These are phyloP conservation scores for Zalaria obscura DNA, from an alignment of 2,329 filamentous ascomycete species.

Conservation along the genomic window DNA sequence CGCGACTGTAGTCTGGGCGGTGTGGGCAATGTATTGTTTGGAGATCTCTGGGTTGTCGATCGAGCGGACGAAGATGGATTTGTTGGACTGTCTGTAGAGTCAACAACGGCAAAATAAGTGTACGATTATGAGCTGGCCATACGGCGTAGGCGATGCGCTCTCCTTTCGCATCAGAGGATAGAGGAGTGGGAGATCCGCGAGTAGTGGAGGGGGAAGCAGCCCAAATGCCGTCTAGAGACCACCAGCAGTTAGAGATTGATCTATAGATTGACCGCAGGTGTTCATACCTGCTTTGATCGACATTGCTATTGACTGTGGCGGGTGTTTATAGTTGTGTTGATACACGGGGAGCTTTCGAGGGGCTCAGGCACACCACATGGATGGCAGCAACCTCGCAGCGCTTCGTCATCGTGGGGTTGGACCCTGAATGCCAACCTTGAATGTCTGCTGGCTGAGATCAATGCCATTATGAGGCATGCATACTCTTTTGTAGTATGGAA, in stretches of 20 bases:
- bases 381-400: too few species aligned
- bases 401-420: too few species aligned
- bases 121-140: conserved; percentile 19
- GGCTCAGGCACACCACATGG: too few species aligned
- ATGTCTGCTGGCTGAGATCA: too few species aligned
- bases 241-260: not conserved
- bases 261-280: too few species aligned
- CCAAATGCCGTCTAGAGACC: conserved; percentile 51
- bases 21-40: conserved; percentile 89
- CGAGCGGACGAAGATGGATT: conserved; percentile 89
- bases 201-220: conserved; percentile 73
- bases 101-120: conserved; percentile 2
- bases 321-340: not conserved
- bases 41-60: conserved; percentile 78
- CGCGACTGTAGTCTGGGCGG: conserved; percentile 75
- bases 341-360: too few species aligned
- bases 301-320: conserved; percentile 5
- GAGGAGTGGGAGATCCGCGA: conserved; percentile 75
- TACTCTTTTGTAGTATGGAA: too few species aligned
- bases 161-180: conserved; percentile 78
- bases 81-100: conserved; percentile 55
- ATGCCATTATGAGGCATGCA: too few species aligned
- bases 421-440: too few species aligned
- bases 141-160: conserved; percentile 88
- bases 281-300: conserved; percentile 11